Percentiles rank a stretch among this genome's conserved stretches.
Evolutionary conservation across 2,329 filamentous ascomycete genomes (phyloP).

Genomic region (Davidsoniella virescens): DNA sequence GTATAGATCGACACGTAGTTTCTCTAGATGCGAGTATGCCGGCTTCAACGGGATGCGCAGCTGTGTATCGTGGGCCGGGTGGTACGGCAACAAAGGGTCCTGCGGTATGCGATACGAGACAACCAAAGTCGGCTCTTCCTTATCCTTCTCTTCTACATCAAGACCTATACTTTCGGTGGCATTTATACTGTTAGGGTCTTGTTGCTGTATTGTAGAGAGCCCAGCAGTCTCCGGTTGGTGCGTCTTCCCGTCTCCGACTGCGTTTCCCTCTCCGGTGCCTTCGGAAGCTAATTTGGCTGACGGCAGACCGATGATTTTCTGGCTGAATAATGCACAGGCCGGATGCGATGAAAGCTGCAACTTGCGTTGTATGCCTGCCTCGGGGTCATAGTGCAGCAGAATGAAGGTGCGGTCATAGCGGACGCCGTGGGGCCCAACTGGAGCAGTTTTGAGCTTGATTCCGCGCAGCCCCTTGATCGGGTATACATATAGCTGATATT

Average conservation of each 20-base stretch:
- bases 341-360: conserved; percentile 43
- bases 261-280: conserved; percentile 25
- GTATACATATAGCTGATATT: conserved; percentile 44
- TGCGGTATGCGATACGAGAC: not conserved
- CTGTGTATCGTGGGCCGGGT: conserved; percentile 21
- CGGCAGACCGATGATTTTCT: conserved; percentile 32
- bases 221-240: too few species aligned
- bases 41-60: conserved; percentile 44
- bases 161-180: too few species aligned
- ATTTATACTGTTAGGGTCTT: too few species aligned
- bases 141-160: not conserved
- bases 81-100: conserved; percentile 7
- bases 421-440: conserved; percentile 46
- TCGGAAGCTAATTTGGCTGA: conserved; percentile 49
- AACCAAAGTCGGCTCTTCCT: not conserved
- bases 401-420: conserved; percentile 54
- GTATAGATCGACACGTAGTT: conserved; percentile 41
- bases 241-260: conserved; percentile 14
- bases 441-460: conserved; percentile 34
- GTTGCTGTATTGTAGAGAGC: too few species aligned
- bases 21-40: conserved; percentile 26
- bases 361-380: conserved; percentile 28
- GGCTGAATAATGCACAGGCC: conserved; percentile 47
- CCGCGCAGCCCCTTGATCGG: conserved; percentile 59
- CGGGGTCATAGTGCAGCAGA: conserved; percentile 37